Base-by-base conservation (phyloP, 148 eudicot species). In the Cornus florida region DNA sequence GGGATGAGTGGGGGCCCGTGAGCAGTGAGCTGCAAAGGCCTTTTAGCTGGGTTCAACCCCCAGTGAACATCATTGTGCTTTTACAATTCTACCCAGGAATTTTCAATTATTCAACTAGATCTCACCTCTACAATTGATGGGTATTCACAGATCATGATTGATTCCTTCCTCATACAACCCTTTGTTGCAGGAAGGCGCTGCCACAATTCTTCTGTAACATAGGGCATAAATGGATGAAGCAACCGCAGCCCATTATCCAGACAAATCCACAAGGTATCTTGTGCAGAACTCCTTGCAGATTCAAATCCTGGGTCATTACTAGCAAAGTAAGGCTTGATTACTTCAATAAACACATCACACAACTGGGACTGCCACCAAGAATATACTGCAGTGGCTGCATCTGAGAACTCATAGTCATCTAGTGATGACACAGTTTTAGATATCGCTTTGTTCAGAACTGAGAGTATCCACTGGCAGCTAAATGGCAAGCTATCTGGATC, bases 211-310 rank as follows among this genome's bases (percentile, higher is more conserved):
- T 95, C 98, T 0, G 98, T 95, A 71, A 95, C 91, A 76, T 81
- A 95, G 53, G 99, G 99, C 99, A 95, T 95, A 75, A 95, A 93
- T 14, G 97, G 97, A 80, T 95, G 99, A 75, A 95, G 92, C 83
- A 95, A 86, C 69, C 92, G 84, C 53, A 95, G 86, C 48, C 99
- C 99, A 67, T 88, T 90, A 72, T 95, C 99, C 70, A 95, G 88
- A 84, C 98, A 93, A 67, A 93, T 79, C 97, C 98, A 95, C 76
- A 95, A 80, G 6, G 93, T 86, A 83, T 92, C 89, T 75, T 79
- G 98, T 59, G 98, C 98, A 82, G 19, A 91, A 65, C 71, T 83
- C 87, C 88, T 92, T 16, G 76, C 89, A 65, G 91, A 84, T 83
- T 77, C 86, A 80, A 46, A 80, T 70, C 80, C 80, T 76, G 88